phyloP scores from a whole-genome alignment of 306 rosid genomes.

The Cucurbita ficifolia region DNA sequence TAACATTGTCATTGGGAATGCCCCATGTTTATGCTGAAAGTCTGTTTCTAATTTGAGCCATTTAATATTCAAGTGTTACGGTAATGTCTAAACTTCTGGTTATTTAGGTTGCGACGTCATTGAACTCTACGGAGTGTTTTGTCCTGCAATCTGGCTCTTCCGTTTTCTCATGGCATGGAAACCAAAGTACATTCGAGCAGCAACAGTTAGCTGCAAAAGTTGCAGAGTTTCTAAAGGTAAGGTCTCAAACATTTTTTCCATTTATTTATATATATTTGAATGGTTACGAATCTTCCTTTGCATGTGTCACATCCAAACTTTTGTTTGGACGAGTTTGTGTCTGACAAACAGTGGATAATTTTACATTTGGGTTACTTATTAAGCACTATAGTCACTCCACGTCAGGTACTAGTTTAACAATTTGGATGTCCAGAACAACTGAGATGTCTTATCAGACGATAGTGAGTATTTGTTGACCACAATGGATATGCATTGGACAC shows the following conservation, averaged over 20 bases:
- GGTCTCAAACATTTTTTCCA: background rate
- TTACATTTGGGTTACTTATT: background rate
- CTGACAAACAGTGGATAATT: background rate
- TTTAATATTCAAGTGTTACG: background rate
- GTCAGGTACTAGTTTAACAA: background rate
- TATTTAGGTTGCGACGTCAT: slow-evolving; percentile 69
- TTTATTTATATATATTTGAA: background rate
- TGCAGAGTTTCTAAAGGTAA: slow-evolving; percentile 84
- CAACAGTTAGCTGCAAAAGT: slow-evolving; percentile 85
- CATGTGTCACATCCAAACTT: background rate
- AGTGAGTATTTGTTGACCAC: background rate
- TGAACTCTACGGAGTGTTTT: slow-evolving; percentile 76
- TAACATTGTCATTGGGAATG: background rate
- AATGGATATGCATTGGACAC: background rate
- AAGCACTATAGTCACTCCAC: background rate
- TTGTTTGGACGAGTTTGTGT: background rate
- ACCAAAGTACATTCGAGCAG: slow-evolving; percentile 76
- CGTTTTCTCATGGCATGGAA: slow-evolving; percentile 87
- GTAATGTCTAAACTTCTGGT: slow-evolving; percentile 1
- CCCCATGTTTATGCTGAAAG: background rate
- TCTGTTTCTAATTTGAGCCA: background rate
- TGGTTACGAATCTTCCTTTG: background rate
- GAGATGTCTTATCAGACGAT: background rate
- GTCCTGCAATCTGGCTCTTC: slow-evolving; percentile 89
- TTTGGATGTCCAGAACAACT: background rate